Base-by-base conservation (phyloP, 75 land plant species). In the Ceratopteris richardii region DNA sequence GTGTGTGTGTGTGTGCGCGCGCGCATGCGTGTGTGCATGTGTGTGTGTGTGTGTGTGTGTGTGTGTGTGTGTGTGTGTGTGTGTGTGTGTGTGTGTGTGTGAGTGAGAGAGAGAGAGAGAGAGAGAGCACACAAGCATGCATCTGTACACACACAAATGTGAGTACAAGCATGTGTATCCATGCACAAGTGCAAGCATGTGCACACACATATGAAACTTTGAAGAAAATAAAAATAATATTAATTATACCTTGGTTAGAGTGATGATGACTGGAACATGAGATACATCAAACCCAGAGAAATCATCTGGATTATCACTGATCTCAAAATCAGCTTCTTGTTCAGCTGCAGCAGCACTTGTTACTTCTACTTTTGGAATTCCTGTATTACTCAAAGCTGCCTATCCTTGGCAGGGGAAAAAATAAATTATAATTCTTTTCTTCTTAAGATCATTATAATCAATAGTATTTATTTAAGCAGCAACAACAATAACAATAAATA, bases 321-420 rank as follows among this genome's bases (percentile, higher is more conserved):
- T 58, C 30, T 85, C 82, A 66, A 93, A 66, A 30, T 93, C 96
- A 19, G 90, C 86, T 56, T 78, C 84, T 36, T 83, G 81, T 52
- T 86, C 85, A 28, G 37, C 37, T 33, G 72, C 56, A 18, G 79
- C 51, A 19, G 75, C 65, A 13, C 56, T 72, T 25, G 73, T 71
- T 31, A 94, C 76, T 46, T 77, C 48, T 18, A 94, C 96, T 55
- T 80, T 89, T 54, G 98, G 98, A 56, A 94, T 83, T 60, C 77
- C 87, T 19, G 90, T 81, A 57, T 89, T 89, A 65, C 74, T 77
- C 73, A 94, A 69, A 41, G 98, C 98, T 59, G 96, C 90, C 98
- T 94, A 60, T 4, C 9, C n/a, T n/a, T n/a, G n/a, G n/a, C 60
- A 63, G 59, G 37, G 31, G 25, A 65, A 0, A 67, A 33, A 56